A percentile compares a stretch with the other conserved stretches of the same genome.
Evolutionary conservation across 768 basidiomycete genomes (phyloP).

Genomic region (Trametes gibbosa): DNA sequence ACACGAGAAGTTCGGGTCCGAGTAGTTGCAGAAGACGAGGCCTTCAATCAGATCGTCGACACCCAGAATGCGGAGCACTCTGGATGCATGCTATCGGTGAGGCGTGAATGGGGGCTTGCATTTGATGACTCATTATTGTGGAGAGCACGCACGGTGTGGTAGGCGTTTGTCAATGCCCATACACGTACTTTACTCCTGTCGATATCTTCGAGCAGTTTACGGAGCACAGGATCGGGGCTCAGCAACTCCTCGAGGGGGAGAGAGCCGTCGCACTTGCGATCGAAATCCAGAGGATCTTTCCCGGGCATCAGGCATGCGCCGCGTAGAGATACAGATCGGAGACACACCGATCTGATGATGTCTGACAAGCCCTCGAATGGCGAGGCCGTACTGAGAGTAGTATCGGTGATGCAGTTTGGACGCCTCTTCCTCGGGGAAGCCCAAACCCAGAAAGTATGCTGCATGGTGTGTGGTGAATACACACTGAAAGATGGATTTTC

Average conservation of each 20-base stretch:
- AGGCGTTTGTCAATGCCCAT: conserved; percentile 88
- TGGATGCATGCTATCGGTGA: conserved; percentile 63
- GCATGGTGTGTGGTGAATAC: not conserved
- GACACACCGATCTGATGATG: conserved; percentile 71
- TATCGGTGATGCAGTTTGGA: conserved; percentile 67
- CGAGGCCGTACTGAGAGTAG: conserved; percentile 80
- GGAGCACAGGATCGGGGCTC: conserved; percentile 55
- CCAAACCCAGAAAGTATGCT: conserved; percentile 77
- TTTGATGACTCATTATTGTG: not conserved
- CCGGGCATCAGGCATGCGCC: not conserved
- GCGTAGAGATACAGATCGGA: not conserved
- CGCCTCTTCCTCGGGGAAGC: conserved; percentile 66
- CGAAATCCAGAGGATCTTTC: conserved; percentile 80
- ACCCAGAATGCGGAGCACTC: conserved; percentile 72
- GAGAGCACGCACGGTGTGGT: conserved; percentile 51
- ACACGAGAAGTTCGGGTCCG: conserved; percentile 62
- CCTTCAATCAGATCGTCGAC: conserved; percentile 72
- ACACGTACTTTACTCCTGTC: conserved; percentile 75
- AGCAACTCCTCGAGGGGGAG: conserved; percentile 82
- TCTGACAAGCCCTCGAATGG: conserved; percentile 70
- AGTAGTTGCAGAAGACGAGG: conserved; percentile 78
- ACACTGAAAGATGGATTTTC: no score
- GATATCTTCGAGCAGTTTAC: conserved; percentile 73
- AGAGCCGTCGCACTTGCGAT: conserved; percentile 78
- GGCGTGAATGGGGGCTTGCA: not conserved